Evolutionary conservation across 345 rosid species (phyloP).

Genomic region (Firmiana major): DNA sequence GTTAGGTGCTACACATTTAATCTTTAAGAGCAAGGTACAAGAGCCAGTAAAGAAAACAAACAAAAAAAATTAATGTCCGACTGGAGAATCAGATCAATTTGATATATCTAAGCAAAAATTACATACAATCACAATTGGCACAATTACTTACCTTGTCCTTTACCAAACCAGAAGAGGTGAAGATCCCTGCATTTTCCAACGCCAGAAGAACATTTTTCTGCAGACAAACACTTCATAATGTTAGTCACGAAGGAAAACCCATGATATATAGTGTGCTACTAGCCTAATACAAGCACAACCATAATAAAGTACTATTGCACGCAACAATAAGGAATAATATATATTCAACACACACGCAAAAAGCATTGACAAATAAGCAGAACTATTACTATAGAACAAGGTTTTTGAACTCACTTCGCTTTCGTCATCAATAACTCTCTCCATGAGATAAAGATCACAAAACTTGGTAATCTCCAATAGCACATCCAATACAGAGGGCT

Average conservation of each 20-base stretch:
- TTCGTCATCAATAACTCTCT: slow-evolving; percentile 90
- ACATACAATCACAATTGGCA: not conserved
- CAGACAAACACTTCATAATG: slow-evolving; percentile 19
- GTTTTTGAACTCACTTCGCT: slow-evolving; percentile 62
- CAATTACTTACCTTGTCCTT: slow-evolving; percentile 71
- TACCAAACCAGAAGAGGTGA: slow-evolving; percentile 88
- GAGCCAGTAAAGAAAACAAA: too few species aligned
- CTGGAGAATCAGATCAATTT: not conserved
- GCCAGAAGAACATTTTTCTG: slow-evolving; percentile 84
- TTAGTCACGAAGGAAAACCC: slow-evolving; percentile 3
- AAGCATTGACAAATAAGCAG: not conserved
- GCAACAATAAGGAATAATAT: not conserved
- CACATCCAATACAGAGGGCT: slow-evolving; percentile 86
- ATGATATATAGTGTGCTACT: not conserved
- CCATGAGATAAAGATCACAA: slow-evolving; percentile 98
- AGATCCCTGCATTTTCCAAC: slow-evolving; percentile 86
- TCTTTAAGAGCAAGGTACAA: too few species aligned
- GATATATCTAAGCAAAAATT: slow-evolving; percentile 1
- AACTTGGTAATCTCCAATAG: slow-evolving; percentile 84
- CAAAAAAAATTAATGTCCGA: too few species aligned
- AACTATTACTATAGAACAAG: not conserved
- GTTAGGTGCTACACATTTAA: too few species aligned
- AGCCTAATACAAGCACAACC: not conserved
- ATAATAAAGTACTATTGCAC: too few species aligned
- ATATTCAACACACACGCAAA: not conserved